Evolutionary conservation across 805 yeast genomes (phyloP).

Genomic region (Metschnikowia colocasiae): DNA sequence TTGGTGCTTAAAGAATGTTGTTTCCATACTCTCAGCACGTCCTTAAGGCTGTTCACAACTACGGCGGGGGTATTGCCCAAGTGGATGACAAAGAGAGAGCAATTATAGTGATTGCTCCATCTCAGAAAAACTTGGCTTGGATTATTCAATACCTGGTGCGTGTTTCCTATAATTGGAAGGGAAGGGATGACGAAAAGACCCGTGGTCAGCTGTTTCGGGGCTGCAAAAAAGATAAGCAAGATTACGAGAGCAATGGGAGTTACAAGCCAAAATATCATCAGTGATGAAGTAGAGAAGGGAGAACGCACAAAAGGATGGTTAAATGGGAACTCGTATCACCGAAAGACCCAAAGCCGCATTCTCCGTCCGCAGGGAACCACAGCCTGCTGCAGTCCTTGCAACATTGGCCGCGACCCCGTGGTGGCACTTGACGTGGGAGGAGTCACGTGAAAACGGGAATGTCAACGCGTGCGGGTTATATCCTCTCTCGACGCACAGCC

Average conservation of each 20-base stretch:
- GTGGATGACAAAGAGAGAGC: constrained; percentile 55
- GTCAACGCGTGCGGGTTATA: not conserved
- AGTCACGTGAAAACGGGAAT: not conserved
- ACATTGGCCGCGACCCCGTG: not conserved
- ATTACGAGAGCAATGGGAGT: not conserved
- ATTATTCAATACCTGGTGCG: constrained; percentile 40
- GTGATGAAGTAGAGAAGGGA: not conserved
- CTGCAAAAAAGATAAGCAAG: not conserved
- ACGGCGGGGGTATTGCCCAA: constrained; percentile 56
- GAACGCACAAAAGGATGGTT: not conserved
- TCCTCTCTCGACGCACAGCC: not conserved
- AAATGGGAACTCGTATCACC: not conserved
- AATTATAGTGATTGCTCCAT: constrained; percentile 43
- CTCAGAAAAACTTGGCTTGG: constrained; percentile 48
- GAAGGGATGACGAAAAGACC: constrained; percentile 45
- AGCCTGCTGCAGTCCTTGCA: not conserved
- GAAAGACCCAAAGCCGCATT: not conserved
- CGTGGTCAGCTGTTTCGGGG: constrained; percentile 18
- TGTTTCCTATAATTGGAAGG: constrained; percentile 50
- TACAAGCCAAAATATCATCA: not conserved
- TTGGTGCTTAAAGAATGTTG: constrained; percentile 46
- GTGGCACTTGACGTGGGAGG: not conserved
- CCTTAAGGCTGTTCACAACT: constrained; percentile 62
- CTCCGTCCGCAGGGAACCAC: not conserved
- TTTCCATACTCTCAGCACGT: constrained; percentile 54